Conservation (phyloP, 106 monocot genomes). For the Posidonia australis region DNA sequence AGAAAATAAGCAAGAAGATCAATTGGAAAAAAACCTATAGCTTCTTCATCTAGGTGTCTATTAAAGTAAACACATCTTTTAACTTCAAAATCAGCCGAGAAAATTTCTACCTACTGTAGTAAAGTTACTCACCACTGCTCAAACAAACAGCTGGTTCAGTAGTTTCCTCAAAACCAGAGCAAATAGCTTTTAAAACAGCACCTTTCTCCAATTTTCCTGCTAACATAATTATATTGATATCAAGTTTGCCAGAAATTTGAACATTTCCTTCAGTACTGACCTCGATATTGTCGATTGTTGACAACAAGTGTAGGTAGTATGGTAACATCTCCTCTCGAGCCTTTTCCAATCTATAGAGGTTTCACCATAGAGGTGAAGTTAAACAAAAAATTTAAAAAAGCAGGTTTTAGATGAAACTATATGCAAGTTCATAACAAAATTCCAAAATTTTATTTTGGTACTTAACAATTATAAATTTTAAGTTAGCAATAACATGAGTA, state of each 20-base stretch:
- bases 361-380: neutral
- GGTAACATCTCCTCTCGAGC: slow-evolving; percentile 95
- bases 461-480: no score
- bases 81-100: neutral
- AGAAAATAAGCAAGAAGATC: neutral
- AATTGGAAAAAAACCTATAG: neutral
- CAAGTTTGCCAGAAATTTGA: neutral
- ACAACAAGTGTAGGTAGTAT: slow-evolving; percentile 89
- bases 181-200: slow-evolving; percentile 88
- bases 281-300: slow-evolving; percentile 91
- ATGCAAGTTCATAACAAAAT: neutral
- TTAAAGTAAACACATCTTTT: neutral
- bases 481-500: no score
- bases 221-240: slow-evolving; percentile 3
- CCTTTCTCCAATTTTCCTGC: slow-evolving; percentile 90
- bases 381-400: neutral
- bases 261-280: slow-evolving; percentile 29
- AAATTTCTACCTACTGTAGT: neutral
- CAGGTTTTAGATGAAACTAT: neutral
- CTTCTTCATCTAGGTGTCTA: neutral
- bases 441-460: neutral
- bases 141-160: slow-evolving; percentile 91
- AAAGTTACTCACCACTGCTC: slow-evolving; percentile 44
- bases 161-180: slow-evolving; percentile 94
- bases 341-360: slow-evolving; percentile 72